Evolutionary conservation across 805 yeast genomes (phyloP), one percentile per base, ranked within the genome.

Genomic region (Spathaspora sp.): DNA sequence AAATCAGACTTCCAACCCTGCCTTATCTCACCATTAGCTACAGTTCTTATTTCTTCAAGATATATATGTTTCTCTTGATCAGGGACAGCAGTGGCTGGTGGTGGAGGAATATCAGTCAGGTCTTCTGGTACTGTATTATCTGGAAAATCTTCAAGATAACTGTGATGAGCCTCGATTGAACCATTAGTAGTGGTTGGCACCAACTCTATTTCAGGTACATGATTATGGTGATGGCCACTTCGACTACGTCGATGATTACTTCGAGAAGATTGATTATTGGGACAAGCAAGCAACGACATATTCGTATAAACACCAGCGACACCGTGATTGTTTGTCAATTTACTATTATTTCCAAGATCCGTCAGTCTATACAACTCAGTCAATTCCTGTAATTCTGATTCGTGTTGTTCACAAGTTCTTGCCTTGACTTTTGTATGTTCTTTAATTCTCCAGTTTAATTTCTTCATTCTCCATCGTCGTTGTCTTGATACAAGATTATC

Each of bases 1-100:
- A 86, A 92, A 67, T 94, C 99, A 1, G 94, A 83, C 66, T 94
- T 94, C 99, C 99, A 94, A 3, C 99, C 99, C 29, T 80, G 76
- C 63, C 87, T 89, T 62, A 90, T 68, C 54, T 89, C 96, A 10
- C 97, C 97, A 50, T 83, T 79, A 11, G 86, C 80, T 8, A 94
- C 72, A 4, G 88, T 81, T 29, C 92, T 77, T 7, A 80, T 78
- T 61, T 92, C 97, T 65, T 91, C 96, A 11, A 83, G 66, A 58
- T 79, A 86, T 12, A 87, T 53, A 47, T 59, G 63, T 40, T 55
- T 49, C 4, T 60, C 64, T 39, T 60, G 55, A 20, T 62, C 60
- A 7, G 18, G 31, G n/a, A 14, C 50, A n/a, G n/a, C 42, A 38
- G 42, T 52, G 3, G 43, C 12, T 9, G 51, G 47, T 46, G 26